These are phyloP conservation scores for Pyrus pyrifolia DNA, from an alignment of 306 rosid species.

Conservation along the genomic window DNA sequence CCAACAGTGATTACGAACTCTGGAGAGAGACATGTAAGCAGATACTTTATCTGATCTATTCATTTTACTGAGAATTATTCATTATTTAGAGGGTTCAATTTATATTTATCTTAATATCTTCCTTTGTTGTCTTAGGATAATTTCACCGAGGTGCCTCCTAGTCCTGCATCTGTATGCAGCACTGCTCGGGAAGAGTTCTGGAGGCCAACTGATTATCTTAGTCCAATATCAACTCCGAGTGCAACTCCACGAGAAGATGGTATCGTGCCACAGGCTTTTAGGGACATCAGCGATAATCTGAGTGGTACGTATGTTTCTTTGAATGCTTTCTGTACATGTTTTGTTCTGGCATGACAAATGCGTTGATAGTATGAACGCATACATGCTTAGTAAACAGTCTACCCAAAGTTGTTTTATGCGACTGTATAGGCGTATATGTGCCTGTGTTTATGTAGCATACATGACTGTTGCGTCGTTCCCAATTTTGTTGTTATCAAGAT, in stretches of 20 bases:
- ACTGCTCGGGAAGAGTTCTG: conserved; percentile 79
- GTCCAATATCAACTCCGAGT: conserved; percentile 79
- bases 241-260: conserved; percentile 59
- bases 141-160: conserved; percentile 98
- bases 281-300: conserved; percentile 81
- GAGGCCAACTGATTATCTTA: conserved; percentile 58
- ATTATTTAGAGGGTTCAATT: conserved; percentile 12
- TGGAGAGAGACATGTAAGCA: conserved; percentile 70
- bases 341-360: neutral
- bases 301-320: conserved; percentile 41
- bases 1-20: conserved; percentile 74
- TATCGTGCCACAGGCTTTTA: conserved; percentile 54
- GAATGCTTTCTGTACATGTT: neutral
- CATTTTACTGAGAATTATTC: neutral
- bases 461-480: neutral
- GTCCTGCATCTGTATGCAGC: conserved; percentile 97
- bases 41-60: neutral
- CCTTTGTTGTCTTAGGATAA: conserved; percentile 55
- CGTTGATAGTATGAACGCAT: neutral
- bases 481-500: neutral
- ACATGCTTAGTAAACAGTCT: neutral
- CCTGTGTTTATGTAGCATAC: neutral
- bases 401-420: neutral
- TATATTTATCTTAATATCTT: conserved; percentile 17
- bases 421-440: neutral